phyloP scores from a whole-genome alignment of 31 red algal genomes.

The Porphyra umbilicalis region DNA sequence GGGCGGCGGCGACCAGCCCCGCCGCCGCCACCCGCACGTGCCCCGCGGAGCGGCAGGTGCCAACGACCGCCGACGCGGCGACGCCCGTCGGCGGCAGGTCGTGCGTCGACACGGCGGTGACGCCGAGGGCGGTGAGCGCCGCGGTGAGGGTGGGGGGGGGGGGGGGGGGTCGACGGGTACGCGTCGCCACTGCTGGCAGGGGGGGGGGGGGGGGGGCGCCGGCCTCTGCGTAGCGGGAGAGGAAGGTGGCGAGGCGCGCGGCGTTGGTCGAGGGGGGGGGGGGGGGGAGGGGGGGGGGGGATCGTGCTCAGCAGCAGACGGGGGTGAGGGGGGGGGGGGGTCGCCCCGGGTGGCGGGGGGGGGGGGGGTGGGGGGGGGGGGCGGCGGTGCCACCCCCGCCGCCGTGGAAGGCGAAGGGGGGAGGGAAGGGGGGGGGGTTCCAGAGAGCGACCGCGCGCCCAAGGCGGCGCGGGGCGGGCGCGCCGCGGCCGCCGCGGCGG shows the following conservation, averaged over 20 bases:
- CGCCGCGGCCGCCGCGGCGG: no score
- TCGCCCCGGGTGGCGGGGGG: no score
- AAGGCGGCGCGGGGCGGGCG: no score
- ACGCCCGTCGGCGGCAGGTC: not conserved
- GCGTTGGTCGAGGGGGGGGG: no score
- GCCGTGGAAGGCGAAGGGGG: no score
- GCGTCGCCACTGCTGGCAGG: not conserved
- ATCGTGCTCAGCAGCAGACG: no score
- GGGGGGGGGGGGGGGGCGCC: not conserved
- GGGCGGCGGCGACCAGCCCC: not conserved
- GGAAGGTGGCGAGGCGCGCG: not conserved
- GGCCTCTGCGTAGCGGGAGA: not conserved
- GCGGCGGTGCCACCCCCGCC: no score
- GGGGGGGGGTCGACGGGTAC: not conserved
- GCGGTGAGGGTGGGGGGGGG: not conserved
- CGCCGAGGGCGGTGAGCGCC: not conserved
- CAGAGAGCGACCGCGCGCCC: no score
- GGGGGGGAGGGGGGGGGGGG: no score
- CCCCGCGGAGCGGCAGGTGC: not conserved
- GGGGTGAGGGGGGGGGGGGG: no score
- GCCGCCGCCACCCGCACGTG: not conserved
- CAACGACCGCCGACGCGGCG: not conserved
- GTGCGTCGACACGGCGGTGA: not conserved
- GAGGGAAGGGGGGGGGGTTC: no score
- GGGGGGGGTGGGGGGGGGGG: no score